Conservation (phyloP, 192 early-diverging fungal species). For the Funneliformis mosseae region DNA sequence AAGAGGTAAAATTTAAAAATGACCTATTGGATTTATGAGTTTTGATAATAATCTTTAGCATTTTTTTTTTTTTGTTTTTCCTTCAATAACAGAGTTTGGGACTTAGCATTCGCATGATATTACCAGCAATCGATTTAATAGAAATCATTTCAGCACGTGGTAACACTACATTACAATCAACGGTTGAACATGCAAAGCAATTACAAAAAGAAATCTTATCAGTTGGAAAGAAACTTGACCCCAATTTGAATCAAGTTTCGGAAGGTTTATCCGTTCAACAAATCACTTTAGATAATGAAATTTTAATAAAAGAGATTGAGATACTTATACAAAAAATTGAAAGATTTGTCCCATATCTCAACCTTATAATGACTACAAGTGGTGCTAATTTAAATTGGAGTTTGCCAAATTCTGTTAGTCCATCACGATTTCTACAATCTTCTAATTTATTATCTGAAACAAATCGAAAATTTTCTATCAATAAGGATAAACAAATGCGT, state of each 20-base stretch:
- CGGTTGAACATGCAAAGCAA: constrained; percentile 53
- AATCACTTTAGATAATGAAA: constrained; percentile 13
- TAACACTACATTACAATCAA: constrained; percentile 59
- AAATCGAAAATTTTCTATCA: constrained; percentile 30
- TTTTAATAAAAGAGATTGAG: constrained; percentile 30
- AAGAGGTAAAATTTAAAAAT: constrained; percentile 2
- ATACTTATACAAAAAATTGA: constrained; percentile 34
- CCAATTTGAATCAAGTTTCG: constrained; percentile 14
- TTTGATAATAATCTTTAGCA: neutral
- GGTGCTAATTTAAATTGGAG: constrained; percentile 37
- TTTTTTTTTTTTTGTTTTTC: neutral
- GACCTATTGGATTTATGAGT: neutral
- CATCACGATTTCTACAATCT: constrained; percentile 63
- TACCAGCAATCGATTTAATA: constrained; percentile 73
- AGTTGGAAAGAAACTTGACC: constrained; percentile 44
- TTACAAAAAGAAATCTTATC: constrained; percentile 57
- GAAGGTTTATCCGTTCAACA: neutral
- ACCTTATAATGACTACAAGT: constrained; percentile 41
- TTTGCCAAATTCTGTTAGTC: constrained; percentile 51
- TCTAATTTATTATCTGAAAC: constrained; percentile 42
- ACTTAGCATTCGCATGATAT: constrained; percentile 52
- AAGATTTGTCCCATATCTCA: constrained; percentile 43
- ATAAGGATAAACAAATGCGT: neutral
- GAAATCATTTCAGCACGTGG: constrained; percentile 65
- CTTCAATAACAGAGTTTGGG: neutral